Conservation (phyloP, 106 monocot species). For the Dioscorea alata region DNA sequence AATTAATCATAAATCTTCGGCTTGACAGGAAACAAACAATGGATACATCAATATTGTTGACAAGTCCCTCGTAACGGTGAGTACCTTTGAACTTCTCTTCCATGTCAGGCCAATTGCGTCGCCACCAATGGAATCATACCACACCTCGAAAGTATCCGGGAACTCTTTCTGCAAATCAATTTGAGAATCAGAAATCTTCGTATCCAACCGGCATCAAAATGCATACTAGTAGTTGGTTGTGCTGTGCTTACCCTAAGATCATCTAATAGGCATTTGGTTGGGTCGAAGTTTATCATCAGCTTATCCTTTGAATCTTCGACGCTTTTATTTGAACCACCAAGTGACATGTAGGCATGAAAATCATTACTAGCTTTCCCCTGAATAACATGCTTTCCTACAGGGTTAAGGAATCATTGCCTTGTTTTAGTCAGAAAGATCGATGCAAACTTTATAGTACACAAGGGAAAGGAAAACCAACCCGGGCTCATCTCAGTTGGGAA, state of each 20-base stretch:
- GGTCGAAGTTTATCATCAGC: slow-evolving; percentile 84
- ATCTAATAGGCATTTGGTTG: slow-evolving; percentile 57
- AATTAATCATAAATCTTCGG: background rate
- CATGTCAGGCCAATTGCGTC: slow-evolving; percentile 89
- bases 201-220: background rate
- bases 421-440: background rate
- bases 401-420: too few relatives aligned
- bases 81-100: slow-evolving; percentile 65
- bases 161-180: slow-evolving; percentile 53
- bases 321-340: slow-evolving; percentile 18
- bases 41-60: background rate
- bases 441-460: background rate
- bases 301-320: slow-evolving; percentile 54
- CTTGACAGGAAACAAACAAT: too few relatives aligned
- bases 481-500: slow-evolving; percentile 47
- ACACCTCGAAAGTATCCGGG: slow-evolving; percentile 52
- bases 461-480: slow-evolving; percentile 31
- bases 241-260: slow-evolving; percentile 54
- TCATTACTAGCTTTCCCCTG: slow-evolving; percentile 59
- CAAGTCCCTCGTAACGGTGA: background rate
- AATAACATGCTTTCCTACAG: slow-evolving; percentile 69
- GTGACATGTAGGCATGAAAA: slow-evolving; percentile 51
- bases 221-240: background rate
- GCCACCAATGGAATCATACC: slow-evolving; percentile 91
- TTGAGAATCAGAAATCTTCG: background rate